Evolutionary conservation across 768 basidiomycete species (phyloP), one percentile per base, ranked within the genome.

Genomic region (Phaeolepiota aurea): DNA sequence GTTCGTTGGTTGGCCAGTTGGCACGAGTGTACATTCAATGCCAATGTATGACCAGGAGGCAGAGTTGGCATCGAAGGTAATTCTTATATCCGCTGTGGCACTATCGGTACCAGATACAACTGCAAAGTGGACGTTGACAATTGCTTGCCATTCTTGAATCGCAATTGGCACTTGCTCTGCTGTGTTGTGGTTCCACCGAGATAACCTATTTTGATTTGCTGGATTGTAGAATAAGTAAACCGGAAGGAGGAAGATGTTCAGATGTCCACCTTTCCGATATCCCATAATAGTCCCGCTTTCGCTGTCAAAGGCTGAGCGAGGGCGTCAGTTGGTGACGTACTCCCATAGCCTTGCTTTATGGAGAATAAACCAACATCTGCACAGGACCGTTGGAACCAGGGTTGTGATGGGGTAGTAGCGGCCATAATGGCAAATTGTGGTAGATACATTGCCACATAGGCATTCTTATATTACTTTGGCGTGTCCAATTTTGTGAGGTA

Each of bases 1-100:
- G 33, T 35, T 35, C 7, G 33, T 35, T n/a, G 33, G 9, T 35
- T 35, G 33, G 9, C 33, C 33, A 35, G 18, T 19, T n/a, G 33
- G 9, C 7, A 35, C 33, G 5, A 9, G 7, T 16, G 12, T n/a
- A 19, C 9, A 5, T n/a, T 35, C 33, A 9, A 14, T 7, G 9
- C 33, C 33, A 19, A 35, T 35, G 18, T 35, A 35, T 35, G n/a
- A n/a, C 33, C 33, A 35, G 7, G 33, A 35, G n/a, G n/a, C 33
- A 35, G 33, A 35, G 18, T 5, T 7, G 12, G 33, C 9, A 16
- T 35, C 33, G 33, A 35, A 35, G 7, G 33, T 35, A 19, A 35
- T 15, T 5, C 33, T 7, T 35, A 35, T 35, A 35, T 35, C 18
- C 7, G 33, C 33, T n/a, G 18, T 19, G 18, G 12, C 18, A 5